Conservation (phyloP, 2,329 filamentous ascomycete species). For the Rhinocladiella mackenziei region DNA sequence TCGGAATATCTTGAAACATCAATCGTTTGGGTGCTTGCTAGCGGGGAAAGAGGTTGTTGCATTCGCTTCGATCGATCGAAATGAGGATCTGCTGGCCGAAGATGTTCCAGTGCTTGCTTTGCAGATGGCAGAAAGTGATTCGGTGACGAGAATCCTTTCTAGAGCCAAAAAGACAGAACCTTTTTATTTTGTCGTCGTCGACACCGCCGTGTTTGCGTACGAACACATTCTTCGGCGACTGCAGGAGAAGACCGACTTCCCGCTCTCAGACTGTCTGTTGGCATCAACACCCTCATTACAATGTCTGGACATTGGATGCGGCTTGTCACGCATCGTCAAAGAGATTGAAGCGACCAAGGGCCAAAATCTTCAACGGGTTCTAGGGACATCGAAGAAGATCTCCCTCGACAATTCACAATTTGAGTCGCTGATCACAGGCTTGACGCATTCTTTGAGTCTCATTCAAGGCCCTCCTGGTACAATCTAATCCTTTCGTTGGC, state of each 20-base stretch:
- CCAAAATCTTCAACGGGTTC: slow-evolving; percentile 17
- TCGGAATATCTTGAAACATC: slow-evolving; percentile 53
- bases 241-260: slow-evolving; percentile 37
- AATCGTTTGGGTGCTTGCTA: slow-evolving; percentile 57
- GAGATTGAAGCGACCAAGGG: slow-evolving; percentile 13
- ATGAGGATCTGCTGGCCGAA: slow-evolving; percentile 43
- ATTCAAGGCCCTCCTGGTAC: slow-evolving; percentile 72
- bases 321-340: background rate
- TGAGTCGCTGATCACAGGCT: slow-evolving; percentile 51
- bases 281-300: slow-evolving; percentile 5
- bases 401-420: slow-evolving; percentile 54
- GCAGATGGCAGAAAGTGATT: slow-evolving; percentile 46
- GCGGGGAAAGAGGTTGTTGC: slow-evolving; percentile 49
- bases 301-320: background rate
- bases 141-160: slow-evolving; percentile 45
- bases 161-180: slow-evolving; percentile 35
- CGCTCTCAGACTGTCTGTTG: slow-evolving; percentile 1
- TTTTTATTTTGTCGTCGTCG: slow-evolving; percentile 35
- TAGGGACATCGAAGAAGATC: slow-evolving; percentile 35
- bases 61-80: slow-evolving; percentile 55
- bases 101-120: slow-evolving; percentile 48
- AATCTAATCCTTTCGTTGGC: background rate
- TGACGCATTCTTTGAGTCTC: slow-evolving; percentile 53
- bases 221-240: slow-evolving; percentile 61
- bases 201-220: slow-evolving; percentile 64